These are phyloP conservation scores for Pythium phragmitis DNA, from an alignment of 352 stramenopile species.

Conservation along the genomic window DNA sequence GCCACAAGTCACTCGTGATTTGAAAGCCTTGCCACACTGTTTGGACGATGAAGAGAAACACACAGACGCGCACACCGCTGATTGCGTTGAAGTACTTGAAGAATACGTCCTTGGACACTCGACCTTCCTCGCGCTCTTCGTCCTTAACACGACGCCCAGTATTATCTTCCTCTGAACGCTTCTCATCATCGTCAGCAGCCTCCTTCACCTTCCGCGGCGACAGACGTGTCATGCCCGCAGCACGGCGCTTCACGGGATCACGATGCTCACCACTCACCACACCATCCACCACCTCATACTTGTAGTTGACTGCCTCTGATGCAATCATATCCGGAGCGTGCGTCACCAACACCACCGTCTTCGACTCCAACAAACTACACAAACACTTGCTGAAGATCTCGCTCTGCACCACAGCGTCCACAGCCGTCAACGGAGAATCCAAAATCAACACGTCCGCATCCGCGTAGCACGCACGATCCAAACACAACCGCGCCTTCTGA, in stretches of 20 bases:
- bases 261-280: not conserved
- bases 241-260: not conserved
- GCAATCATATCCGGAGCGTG: conserved; percentile 16
- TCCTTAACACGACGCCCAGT: conserved; percentile 25
- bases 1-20: conserved; percentile 25
- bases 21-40: conserved; percentile 35
- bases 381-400: conserved; percentile 85
- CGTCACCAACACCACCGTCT: conserved; percentile 22
- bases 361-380: conserved; percentile 19
- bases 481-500: conserved; percentile 51
- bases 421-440: conserved; percentile 91
- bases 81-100: conserved; percentile 36
- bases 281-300: not conserved
- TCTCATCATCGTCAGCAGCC: too few relatives aligned
- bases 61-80: conserved; percentile 29
- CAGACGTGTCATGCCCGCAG: not conserved
- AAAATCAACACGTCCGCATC: conserved; percentile 78
- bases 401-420: conserved; percentile 92
- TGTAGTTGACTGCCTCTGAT: conserved; percentile 9
- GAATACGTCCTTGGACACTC: conserved; percentile 40
- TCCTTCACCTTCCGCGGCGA: not conserved
- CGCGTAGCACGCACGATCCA: conserved; percentile 76
- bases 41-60: conserved; percentile 20
- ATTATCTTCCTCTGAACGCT: too few relatives aligned
- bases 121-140: conserved; percentile 37